Evolutionary conservation across 2,329 filamentous ascomycete genomes (phyloP).

Genomic region (Arthrobotrys entomopaga): DNA sequence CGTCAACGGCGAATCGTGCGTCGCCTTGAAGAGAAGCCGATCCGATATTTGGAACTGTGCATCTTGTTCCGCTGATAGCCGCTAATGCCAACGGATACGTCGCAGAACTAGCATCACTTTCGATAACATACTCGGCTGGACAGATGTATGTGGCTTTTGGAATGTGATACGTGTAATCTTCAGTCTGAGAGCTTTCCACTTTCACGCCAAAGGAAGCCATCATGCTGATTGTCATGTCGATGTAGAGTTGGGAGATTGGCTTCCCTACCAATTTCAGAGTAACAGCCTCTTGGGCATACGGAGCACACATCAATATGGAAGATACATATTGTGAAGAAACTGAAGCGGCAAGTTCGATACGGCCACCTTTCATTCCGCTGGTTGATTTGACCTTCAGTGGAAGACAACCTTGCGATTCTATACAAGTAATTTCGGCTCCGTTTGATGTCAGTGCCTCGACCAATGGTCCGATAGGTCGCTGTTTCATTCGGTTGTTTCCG

Average conservation of each 20-base stretch:
- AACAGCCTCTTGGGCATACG: slow-evolving; percentile 93
- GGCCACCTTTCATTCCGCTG: slow-evolving; percentile 82
- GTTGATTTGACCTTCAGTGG: slow-evolving; percentile 84
- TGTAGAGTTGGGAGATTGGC: slow-evolving; percentile 95
- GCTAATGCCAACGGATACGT: slow-evolving; percentile 95
- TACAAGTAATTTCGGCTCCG: slow-evolving; percentile 85
- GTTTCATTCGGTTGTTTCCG: slow-evolving; percentile 95
- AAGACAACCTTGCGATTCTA: slow-evolving; percentile 83
- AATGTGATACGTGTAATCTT: slow-evolving; percentile 92
- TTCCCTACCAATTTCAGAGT: slow-evolving; percentile 92
- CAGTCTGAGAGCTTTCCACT: slow-evolving; percentile 78
- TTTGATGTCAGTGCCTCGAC: slow-evolving; percentile 90
- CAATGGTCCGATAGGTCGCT: slow-evolving; percentile 89
- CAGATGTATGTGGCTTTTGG: slow-evolving; percentile 85
- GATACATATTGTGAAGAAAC: slow-evolving; percentile 99
- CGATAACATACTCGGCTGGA: slow-evolving; percentile 85
- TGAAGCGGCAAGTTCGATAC: slow-evolving; percentile 91
- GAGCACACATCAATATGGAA: slow-evolving; percentile 93
- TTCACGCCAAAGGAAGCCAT: slow-evolving; percentile 90
- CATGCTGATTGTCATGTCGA: slow-evolving; percentile 99
- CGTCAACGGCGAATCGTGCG: slow-evolving; percentile 89
- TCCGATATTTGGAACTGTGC: slow-evolving; percentile 95
- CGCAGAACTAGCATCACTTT: slow-evolving; percentile 97
- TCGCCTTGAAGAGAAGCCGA: slow-evolving; percentile 92
- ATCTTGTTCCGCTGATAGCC: slow-evolving; percentile 93